Evolutionary conservation across 306 rosid genomes (phyloP).

Genomic region (barrel medic (Medicago truncatula)): MtrunA17r5.0-ANR NC_053045.1:51657001-51657500

Average conservation of each 20-base stretch:
- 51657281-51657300: conserved; percentile 62
- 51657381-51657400: no score
- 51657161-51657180: neutral
- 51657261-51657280: conserved; percentile 53
- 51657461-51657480: conserved; percentile 37
- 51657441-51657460: conserved; percentile 37
- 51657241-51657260: conserved; percentile 57
- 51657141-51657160: conserved; percentile 22
- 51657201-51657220: conserved; percentile 30
- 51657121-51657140: neutral
- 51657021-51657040: conserved; percentile 33
- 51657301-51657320: conserved; percentile 50
- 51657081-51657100: neutral
- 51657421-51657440: no score
- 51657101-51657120: conserved; percentile 2
- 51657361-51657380: neutral
- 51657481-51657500: conserved; percentile 36
- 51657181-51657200: neutral
- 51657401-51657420: no score
- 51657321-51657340: conserved; percentile 13
- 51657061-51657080: neutral
- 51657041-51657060: neutral
- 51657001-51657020: conserved; percentile 50
- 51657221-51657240: conserved; percentile 44
- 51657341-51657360: conserved; percentile 27